Evolutionary conservation across 164 flowering plant species (phyloP).

Genomic region (Cinnamomum chago): DNA sequence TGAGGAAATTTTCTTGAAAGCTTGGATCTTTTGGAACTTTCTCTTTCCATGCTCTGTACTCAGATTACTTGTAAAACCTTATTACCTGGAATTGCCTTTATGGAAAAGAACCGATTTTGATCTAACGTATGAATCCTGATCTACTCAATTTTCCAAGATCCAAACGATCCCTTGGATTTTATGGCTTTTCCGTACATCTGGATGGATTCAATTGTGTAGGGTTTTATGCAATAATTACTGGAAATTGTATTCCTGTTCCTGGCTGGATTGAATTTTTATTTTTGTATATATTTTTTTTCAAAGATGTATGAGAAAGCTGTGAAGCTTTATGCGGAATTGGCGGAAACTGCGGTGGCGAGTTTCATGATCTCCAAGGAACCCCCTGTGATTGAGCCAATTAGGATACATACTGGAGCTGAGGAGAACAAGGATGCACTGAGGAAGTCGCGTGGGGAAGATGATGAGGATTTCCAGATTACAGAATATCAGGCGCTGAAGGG

Average conservation of each 20-base stretch:
- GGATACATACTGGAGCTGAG: constrained; percentile 88
- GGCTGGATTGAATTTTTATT: constrained; percentile 5
- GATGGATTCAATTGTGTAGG: neutral
- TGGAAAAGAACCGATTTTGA: too few relatives aligned
- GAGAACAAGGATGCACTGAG: constrained; percentile 86
- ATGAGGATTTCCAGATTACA: constrained; percentile 91
- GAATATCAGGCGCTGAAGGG: constrained; percentile 95
- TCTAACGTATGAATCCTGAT: too few relatives aligned
- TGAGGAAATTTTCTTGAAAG: neutral
- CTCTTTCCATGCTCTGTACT: too few relatives aligned
- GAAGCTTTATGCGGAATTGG: constrained; percentile 82
- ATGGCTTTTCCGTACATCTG: neutral
- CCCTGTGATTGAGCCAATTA: constrained; percentile 75
- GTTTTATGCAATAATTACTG: neutral
- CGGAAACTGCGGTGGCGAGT: constrained; percentile 83
- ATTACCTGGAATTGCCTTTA: too few relatives aligned
- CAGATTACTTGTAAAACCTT: too few relatives aligned
- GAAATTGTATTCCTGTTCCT: neutral
- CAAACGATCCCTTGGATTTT: too few relatives aligned
- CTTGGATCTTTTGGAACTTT: neutral
- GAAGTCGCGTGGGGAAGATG: constrained; percentile 94
- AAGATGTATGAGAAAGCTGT: constrained; percentile 86
- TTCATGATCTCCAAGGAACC: constrained; percentile 82
- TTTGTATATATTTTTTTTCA: constrained; percentile 20
- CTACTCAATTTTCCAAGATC: too few relatives aligned